phyloP scores from a whole-genome alignment of 257 asterid species.

The Henckelia pumila region DNA sequence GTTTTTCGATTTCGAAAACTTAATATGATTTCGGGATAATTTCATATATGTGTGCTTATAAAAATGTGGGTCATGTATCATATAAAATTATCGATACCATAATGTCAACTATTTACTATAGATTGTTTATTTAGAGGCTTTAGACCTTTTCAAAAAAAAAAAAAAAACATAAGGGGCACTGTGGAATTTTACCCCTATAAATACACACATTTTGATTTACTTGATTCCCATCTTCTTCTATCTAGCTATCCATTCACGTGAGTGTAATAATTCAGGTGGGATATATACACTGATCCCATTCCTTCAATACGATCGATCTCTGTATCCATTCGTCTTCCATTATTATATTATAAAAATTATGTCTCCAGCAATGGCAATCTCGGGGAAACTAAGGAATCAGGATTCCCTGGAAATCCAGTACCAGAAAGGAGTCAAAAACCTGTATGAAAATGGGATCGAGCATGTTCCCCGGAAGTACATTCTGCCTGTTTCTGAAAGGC shows the following conservation, averaged over 20 bases:
- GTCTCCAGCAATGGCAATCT: slow-evolving; percentile 51
- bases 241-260: background rate
- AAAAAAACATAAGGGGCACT: background rate
- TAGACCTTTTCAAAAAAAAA: background rate
- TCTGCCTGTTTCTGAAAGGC: slow-evolving; percentile 68
- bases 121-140: background rate
- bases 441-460: slow-evolving; percentile 63
- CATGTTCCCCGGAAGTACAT: slow-evolving; percentile 70
- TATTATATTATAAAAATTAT: slow-evolving; percentile 20
- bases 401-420: slow-evolving; percentile 34
- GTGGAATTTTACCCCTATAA: slow-evolving; percentile 30
- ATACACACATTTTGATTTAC: slow-evolving; percentile 25
- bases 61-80: background rate
- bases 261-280: slow-evolving; percentile 6
- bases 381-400: background rate
- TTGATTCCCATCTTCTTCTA: slow-evolving; percentile 26
- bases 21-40: background rate
- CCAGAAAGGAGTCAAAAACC: slow-evolving; percentile 69
- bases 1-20: too few relatives aligned
- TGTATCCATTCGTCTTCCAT: background rate
- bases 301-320: background rate
- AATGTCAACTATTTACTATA: background rate
- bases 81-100: background rate
- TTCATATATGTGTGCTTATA: too few relatives aligned
- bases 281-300: background rate